Evolutionary conservation across 2,329 filamentous ascomycete genomes (phyloP).

Genomic region (Metarhizium brunneum): DNA sequence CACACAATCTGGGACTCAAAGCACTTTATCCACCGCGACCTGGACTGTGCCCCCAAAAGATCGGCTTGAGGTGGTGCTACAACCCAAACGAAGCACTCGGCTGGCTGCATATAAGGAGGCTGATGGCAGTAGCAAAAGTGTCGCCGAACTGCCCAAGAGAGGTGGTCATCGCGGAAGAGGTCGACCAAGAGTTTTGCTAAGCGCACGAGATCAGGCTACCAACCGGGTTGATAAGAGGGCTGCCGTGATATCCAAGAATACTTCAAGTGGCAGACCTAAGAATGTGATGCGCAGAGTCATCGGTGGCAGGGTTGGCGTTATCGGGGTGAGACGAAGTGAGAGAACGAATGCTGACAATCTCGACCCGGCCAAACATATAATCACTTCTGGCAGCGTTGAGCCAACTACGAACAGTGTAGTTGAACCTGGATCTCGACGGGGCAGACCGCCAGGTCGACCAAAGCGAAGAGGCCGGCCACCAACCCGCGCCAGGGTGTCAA

Average conservation of each 20-base stretch:
- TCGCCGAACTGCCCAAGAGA: background rate
- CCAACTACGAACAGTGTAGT: background rate
- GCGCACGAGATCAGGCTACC: background rate
- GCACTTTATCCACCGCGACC: background rate
- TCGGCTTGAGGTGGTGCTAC: background rate
- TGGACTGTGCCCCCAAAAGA: background rate
- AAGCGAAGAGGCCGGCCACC: background rate
- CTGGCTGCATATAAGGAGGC: background rate
- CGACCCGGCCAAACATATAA: background rate
- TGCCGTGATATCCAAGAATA: background rate
- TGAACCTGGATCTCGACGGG: background rate
- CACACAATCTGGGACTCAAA: background rate
- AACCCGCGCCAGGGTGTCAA: background rate
- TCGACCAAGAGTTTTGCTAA: background rate
- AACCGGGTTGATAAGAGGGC: background rate
- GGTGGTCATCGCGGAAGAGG: background rate
- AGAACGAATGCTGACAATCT: background rate
- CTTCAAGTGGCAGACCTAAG: background rate
- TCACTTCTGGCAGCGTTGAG: background rate
- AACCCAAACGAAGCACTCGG: background rate
- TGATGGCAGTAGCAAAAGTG: background rate
- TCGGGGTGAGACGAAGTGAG: background rate
- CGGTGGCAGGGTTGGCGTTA: background rate
- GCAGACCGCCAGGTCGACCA: background rate
- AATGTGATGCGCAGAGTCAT: background rate